phyloP scores from a whole-genome alignment of 2,329 filamentous ascomycete species.

The Allantophomopsis cytisporea region DNA sequence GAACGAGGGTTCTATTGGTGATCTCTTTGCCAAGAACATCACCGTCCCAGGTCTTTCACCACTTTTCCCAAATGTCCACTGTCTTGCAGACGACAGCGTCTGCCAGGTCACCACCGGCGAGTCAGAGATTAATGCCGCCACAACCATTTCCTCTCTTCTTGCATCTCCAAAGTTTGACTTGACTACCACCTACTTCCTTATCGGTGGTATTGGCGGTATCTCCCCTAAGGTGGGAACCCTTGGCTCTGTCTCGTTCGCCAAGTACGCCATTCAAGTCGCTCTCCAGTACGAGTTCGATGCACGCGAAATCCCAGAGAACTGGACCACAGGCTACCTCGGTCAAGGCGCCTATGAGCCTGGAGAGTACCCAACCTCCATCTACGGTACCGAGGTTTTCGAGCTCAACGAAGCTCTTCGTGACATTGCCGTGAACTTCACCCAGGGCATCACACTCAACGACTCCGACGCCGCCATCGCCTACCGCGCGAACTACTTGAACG shows the following conservation, averaged over 20 bases:
- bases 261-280: constrained; percentile 60
- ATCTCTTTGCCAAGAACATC: constrained; percentile 42
- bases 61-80: constrained; percentile 50
- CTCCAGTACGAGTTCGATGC: constrained; percentile 65
- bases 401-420: constrained; percentile 44
- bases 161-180: constrained; percentile 51
- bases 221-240: constrained; percentile 55
- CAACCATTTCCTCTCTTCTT: constrained; percentile 48
- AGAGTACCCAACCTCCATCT: constrained; percentile 42
- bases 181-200: constrained; percentile 53
- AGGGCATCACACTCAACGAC: constrained; percentile 36
- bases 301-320: constrained; percentile 52
- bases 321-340: constrained; percentile 54
- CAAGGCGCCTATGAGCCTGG: constrained; percentile 41
- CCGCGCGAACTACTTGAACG: constrained; percentile 39
- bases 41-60: constrained; percentile 50
- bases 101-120: constrained; percentile 60
- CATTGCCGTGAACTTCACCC: constrained; percentile 34
- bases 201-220: constrained; percentile 62
- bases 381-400: constrained; percentile 60
- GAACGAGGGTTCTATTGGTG: constrained; percentile 28
- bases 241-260: constrained; percentile 51
- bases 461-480: constrained; percentile 33
- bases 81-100: constrained; percentile 42
- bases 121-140: constrained; percentile 62